phyloP scores from a whole-genome alignment of 225 moss, liverwort and hornwort species.

The Antitrichia curtipendula region DNA sequence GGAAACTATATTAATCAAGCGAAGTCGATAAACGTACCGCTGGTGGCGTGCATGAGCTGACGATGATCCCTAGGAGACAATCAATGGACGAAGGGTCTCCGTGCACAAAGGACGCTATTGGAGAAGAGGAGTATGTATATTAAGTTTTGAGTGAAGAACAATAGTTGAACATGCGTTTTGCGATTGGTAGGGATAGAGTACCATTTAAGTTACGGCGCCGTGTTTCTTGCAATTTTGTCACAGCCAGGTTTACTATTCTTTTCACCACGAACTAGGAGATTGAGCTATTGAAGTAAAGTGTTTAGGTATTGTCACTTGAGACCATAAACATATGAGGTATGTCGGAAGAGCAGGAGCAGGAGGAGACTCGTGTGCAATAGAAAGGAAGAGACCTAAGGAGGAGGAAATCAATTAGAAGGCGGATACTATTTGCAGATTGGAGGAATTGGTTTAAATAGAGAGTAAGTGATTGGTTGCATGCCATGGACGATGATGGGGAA shows the following conservation, averaged over 20 bases:
- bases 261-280: neutral
- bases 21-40: neutral
- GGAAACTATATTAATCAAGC: neutral
- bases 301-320: neutral
- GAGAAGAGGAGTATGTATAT: neutral
- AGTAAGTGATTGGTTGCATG: neutral
- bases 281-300: neutral
- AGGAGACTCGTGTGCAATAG: neutral
- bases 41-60: neutral
- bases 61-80: neutral
- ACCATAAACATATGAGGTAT: neutral
- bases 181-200: neutral
- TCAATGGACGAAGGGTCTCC: neutral
- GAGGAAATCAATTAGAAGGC: neutral
- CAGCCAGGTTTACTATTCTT: neutral
- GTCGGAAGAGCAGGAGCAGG: neutral
- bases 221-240: neutral
- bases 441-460: neutral
- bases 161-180: neutral
- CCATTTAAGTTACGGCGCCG: neutral
- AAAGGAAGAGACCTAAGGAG: neutral
- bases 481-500: slow-evolving; percentile 41
- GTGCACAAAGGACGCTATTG: neutral
- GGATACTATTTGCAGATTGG: neutral
- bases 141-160: neutral